Conservation (phyloP, 176 grass and related monocot species). For the Zoysia japonica region DNA sequence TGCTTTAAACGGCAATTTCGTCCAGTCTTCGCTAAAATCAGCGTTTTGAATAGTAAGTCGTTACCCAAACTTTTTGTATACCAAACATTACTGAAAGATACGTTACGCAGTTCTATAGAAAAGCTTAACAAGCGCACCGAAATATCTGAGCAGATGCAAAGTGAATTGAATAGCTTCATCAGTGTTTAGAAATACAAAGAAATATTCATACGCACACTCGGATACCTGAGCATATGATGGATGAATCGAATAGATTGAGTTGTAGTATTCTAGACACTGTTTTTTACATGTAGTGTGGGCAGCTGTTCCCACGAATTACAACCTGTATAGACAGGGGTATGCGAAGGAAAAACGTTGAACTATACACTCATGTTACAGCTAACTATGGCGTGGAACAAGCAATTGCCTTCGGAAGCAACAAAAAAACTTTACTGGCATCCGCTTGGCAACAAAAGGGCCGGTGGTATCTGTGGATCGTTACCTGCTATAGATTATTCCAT, state of each 20-base stretch:
- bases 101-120: background rate
- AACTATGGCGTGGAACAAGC: constrained; percentile 38
- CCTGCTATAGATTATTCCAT: constrained; percentile 59
- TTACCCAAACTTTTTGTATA: background rate
- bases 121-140: background rate
- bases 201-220: background rate
- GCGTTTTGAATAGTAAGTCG: background rate
- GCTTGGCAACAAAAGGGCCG: constrained; percentile 60
- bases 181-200: constrained; percentile 1
- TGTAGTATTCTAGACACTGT: constrained; percentile 28
- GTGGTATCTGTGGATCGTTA: constrained; percentile 51
- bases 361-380: constrained; percentile 57
- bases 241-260: constrained; percentile 9
- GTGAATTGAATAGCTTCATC: constrained; percentile 3
- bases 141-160: background rate
- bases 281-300: constrained; percentile 50
- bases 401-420: constrained; percentile 49
- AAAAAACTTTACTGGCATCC: constrained; percentile 48
- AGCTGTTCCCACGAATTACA: constrained; percentile 48
- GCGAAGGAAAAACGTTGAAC: constrained; percentile 20
- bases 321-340: constrained; percentile 40
- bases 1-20: background rate
- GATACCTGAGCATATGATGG: background rate
- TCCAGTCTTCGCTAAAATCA: background rate
- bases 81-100: background rate